Conservation (phyloP, 805 yeast genomes). For the Saturnispora gosingensis region DNA sequence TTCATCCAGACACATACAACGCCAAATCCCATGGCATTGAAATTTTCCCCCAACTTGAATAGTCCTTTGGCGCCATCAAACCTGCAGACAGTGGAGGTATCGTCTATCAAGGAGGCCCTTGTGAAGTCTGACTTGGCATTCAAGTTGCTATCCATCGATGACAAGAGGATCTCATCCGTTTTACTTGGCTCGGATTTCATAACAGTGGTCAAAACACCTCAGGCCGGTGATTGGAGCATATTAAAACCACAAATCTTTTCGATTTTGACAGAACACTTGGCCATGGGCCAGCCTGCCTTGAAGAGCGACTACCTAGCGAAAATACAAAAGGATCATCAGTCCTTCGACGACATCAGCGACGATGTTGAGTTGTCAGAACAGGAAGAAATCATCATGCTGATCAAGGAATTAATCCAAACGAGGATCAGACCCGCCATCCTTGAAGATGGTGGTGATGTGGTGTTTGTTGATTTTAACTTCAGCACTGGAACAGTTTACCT, state of each 20-base stretch:
- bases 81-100: conserved; percentile 53
- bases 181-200: conserved; percentile 80
- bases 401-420: conserved; percentile 86
- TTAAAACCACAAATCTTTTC: conserved; percentile 61
- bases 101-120: conserved; percentile 66
- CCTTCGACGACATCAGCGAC: conserved; percentile 30
- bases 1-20: conserved; percentile 80
- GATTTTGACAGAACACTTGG: conserved; percentile 44
- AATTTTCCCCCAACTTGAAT: conserved; percentile 64
- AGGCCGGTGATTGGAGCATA: conserved; percentile 46
- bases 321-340: conserved; percentile 23
- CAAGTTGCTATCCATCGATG: conserved; percentile 66
- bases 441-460: conserved; percentile 98
- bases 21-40: conserved; percentile 79
- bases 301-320: conserved; percentile 31
- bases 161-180: conserved; percentile 49
- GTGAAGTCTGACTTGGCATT: conserved; percentile 65
- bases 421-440: conserved; percentile 96
- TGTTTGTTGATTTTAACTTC: conserved; percentile 76
- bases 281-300: conserved; percentile 49
- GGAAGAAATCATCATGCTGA: conserved; percentile 75
- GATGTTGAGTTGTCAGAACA: conserved; percentile 44
- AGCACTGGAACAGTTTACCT: conserved; percentile 81
- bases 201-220: conserved; percentile 57
- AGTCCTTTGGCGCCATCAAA: conserved; percentile 53